These are phyloP conservation scores for Spatholobus suberectus DNA, from an alignment of 306 rosid species.

Conservation along the genomic window DNA sequence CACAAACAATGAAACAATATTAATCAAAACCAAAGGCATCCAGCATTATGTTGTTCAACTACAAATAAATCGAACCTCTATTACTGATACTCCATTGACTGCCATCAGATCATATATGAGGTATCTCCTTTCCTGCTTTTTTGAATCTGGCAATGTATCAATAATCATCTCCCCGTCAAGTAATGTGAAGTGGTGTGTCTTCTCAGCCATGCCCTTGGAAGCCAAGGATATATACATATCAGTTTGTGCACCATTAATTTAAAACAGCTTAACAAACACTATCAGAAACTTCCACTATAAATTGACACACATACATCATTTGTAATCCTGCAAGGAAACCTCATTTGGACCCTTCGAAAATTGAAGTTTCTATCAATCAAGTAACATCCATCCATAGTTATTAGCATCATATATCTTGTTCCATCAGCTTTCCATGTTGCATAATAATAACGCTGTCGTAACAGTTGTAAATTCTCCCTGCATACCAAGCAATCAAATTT, in stretches of 20 bases:
- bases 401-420: slow-evolving; percentile 96
- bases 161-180: slow-evolving; percentile 98
- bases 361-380: slow-evolving; percentile 85
- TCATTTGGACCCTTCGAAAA: slow-evolving; percentile 95
- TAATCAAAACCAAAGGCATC: slow-evolving; percentile 10
- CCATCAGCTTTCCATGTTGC: slow-evolving; percentile 99
- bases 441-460: slow-evolving; percentile 93
- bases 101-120: slow-evolving; percentile 95
- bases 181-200: slow-evolving; percentile 81
- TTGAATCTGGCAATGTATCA: slow-evolving; percentile 85
- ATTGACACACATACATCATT: slow-evolving; percentile 65
- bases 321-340: slow-evolving; percentile 85
- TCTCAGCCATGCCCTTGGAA: slow-evolving; percentile 68
- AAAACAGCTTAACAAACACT: slow-evolving; percentile 33
- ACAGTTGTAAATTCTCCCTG: slow-evolving; percentile 90
- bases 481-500: slow-evolving; percentile 39
- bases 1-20: neutral
- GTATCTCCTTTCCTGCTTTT: slow-evolving; percentile 93
- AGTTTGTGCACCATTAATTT: slow-evolving; percentile 44
- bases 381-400: slow-evolving; percentile 91
- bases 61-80: slow-evolving; percentile 65
- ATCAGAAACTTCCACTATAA: slow-evolving; percentile 6
- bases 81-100: slow-evolving; percentile 62
- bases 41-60: slow-evolving; percentile 8
- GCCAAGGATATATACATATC: slow-evolving; percentile 44